Percentiles rank a stretch among this genome's conserved stretches.
Conservation (phyloP, 306 rosid genomes). For the Pyrus betulifolia region DNA sequence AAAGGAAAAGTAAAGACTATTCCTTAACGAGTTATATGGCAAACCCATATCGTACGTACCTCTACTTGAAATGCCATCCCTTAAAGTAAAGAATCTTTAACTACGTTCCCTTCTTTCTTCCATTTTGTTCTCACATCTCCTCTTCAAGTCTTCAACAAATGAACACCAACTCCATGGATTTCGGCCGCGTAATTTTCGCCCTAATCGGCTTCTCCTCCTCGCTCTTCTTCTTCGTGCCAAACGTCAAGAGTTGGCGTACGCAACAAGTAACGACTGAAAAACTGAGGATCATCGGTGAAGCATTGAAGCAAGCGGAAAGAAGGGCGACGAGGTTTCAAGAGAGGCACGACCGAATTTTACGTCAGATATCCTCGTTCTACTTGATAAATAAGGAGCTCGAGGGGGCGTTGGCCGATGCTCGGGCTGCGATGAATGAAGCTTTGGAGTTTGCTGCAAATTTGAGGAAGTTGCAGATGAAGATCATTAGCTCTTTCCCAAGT, state of each 20-base stretch:
- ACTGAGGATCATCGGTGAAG: conserved; percentile 37
- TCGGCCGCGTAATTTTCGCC: conserved; percentile 16
- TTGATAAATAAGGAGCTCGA: conserved; percentile 42
- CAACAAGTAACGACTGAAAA: conserved; percentile 35
- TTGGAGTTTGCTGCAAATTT: conserved; percentile 38
- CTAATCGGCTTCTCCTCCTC: conserved; percentile 52
- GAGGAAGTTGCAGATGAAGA: conserved; percentile 39
- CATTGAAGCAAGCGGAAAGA: conserved; percentile 51
- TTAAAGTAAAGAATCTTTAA: neutral
- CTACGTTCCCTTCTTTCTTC: neutral
- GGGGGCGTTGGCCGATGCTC: conserved; percentile 40
- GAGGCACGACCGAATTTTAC: conserved; percentile 49
- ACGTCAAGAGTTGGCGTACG: conserved; percentile 28
- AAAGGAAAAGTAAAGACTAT: conserved; percentile 2
- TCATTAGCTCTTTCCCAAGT: conserved; percentile 36
- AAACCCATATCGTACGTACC: neutral
- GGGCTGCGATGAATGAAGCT: conserved; percentile 37
- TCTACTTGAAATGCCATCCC: neutral
- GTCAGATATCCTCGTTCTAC: conserved; percentile 36
- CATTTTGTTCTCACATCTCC: neutral
- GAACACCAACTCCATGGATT: conserved; percentile 18
- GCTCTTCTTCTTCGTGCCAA: conserved; percentile 27
- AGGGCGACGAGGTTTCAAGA: conserved; percentile 42
- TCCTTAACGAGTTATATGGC: neutral
- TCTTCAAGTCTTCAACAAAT: neutral